Conservation (phyloP, 352 stramenopile species). For the Globisporangium barbulae region DNA sequence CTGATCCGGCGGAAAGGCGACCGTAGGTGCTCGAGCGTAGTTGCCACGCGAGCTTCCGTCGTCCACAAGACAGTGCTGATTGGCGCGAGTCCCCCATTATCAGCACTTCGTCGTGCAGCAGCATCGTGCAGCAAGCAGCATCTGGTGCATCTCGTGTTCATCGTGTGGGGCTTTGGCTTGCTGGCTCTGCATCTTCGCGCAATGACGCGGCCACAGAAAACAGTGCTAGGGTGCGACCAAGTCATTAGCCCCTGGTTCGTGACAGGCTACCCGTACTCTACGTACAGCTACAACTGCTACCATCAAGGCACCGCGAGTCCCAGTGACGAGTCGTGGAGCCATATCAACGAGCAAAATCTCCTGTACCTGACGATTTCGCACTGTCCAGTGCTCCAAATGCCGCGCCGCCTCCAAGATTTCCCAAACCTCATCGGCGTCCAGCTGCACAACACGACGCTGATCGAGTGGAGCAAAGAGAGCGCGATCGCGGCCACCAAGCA, state of each 20-base stretch:
- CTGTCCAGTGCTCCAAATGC: constrained; percentile 6
- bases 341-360: constrained; percentile 9
- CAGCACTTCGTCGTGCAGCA: no score
- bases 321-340: neutral
- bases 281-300: constrained; percentile 21
- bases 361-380: constrained; percentile 9
- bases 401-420: constrained; percentile 1
- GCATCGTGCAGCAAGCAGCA: neutral
- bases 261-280: constrained; percentile 20
- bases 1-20: neutral
- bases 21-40: neutral
- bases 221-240: neutral
- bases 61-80: no score
- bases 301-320: neutral
- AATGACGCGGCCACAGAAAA: neutral
- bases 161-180: constrained; percentile 20
- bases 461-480: constrained; percentile 6
- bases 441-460: constrained; percentile 12
- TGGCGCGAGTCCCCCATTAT: no score
- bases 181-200: constrained; percentile 18
- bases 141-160: constrained; percentile 21
- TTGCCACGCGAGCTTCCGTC: no score
- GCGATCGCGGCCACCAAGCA: constrained; percentile 2
- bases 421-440: constrained; percentile 3
- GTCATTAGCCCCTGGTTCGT: constrained; percentile 13